Conservation (phyloP, 2,329 filamentous ascomycete genomes). For the Sarocladium oryzae region DNA sequence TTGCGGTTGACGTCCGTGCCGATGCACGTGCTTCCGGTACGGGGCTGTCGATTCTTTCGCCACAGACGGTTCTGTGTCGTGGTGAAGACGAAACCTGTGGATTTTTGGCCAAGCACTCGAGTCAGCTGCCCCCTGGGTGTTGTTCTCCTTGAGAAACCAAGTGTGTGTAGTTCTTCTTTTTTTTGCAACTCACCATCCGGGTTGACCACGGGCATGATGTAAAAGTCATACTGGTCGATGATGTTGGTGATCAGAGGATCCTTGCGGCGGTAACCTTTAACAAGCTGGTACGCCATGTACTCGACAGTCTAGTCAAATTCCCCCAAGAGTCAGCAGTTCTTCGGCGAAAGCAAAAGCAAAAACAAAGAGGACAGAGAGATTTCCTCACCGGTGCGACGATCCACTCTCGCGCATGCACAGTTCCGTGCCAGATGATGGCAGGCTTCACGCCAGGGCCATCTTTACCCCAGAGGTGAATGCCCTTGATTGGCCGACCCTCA, state of each 20-base stretch:
- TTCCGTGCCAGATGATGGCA: constrained; percentile 50
- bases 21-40: constrained; percentile 28
- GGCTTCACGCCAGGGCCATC: constrained; percentile 38
- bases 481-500: constrained; percentile 51
- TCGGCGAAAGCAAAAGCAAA: background rate
- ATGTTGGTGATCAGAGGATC: constrained; percentile 17
- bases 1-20: constrained; percentile 49
- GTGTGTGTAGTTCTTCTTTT: no score
- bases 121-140: no score
- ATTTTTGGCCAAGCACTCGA: background rate
- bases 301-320: constrained; percentile 44
- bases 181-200: constrained; percentile 42
- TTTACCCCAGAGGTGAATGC: constrained; percentile 49
- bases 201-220: constrained; percentile 57
- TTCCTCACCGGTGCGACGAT: constrained; percentile 33
- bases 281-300: constrained; percentile 43
- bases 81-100: constrained; percentile 46
- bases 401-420: constrained; percentile 56
- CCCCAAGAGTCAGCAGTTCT: no score
- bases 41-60: constrained; percentile 46
- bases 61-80: constrained; percentile 47
- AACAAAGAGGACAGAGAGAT: background rate
- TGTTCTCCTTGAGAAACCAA: no score
- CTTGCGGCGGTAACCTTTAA: constrained; percentile 23
- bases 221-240: constrained; percentile 59